Evolutionary conservation across 441 rosid species (phyloP), one percentile per base, ranked within the genome.

Genomic region (Manihot esculenta): DNA sequence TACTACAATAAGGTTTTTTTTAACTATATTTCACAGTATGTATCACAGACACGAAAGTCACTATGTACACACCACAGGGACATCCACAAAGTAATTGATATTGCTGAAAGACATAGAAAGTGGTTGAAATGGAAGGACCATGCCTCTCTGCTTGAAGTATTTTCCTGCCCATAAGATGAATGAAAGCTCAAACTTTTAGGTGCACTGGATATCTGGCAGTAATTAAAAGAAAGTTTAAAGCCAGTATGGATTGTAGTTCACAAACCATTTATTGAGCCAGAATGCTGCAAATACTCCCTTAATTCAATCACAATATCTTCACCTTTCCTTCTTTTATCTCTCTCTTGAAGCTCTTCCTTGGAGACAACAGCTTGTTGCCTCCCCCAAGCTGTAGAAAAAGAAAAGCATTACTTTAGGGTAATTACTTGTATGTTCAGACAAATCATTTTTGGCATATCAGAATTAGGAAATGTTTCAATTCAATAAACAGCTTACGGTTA

Each of bases 111-210:
- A 83, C 89, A 94, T 81, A 59, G 94, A 92, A 75, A 90, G 97
- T 4, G 88, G 94, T 78, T 89, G 97, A 88, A 94, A 94, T 30
- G 98, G 99, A 27, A 94, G 97, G 85, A 92, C 98, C 98, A 94
- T 94, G 81, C 98, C 99, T 79, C 89, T 83, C 62, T 83, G 89
- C 84, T 85, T 89, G 83, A 90, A 85, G 81, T 87, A 79, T 83
- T 93, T 95, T 71, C 94, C 99, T 95, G 85, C 71, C 54, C 60
- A 73, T 65, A 72, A 51, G 72, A 79, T 61, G 57, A 75, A 75
- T 59, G 64, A 70, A 74, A 66, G 64, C 54, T 24, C 21, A 61
- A 65, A 53, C 12, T 51, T 26, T 30, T 21, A 60, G 66, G 27
- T 13, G 23, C 53, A 45, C 23, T 68, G 62, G 26, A 62, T 18